phyloP scores from a whole-genome alignment of 2,329 filamentous ascomycete species.

The Paecilomyces sp. region DNA sequence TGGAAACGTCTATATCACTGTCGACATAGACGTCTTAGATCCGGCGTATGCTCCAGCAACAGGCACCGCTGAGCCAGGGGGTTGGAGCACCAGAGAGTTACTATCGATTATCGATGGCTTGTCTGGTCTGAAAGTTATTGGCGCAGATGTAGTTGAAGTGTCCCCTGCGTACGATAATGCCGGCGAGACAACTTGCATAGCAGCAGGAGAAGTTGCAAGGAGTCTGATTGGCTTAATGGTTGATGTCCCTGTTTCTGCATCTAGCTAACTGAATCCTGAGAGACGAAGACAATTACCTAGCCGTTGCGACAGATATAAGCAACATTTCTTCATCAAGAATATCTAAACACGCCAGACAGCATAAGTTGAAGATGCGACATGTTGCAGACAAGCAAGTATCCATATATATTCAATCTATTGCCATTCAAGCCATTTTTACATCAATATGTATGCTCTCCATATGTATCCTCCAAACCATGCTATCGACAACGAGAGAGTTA shows the following conservation, averaged over 20 bases:
- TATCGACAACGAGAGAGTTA: too few relatives aligned
- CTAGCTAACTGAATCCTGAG: not conserved
- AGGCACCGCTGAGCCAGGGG: slow-evolving; percentile 23
- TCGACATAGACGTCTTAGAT: slow-evolving; percentile 48
- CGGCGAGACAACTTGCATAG: slow-evolving; percentile 21
- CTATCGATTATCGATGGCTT: slow-evolving; percentile 20
- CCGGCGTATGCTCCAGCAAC: slow-evolving; percentile 20
- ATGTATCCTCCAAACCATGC: too few relatives aligned
- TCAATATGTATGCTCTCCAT: too few relatives aligned
- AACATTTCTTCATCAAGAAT: too few relatives aligned
- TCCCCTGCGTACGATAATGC: slow-evolving; percentile 22
- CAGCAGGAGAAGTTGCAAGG: slow-evolving; percentile 9
- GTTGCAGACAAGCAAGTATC: too few relatives aligned
- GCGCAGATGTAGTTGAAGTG: slow-evolving; percentile 24
- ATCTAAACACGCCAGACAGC: too few relatives aligned
- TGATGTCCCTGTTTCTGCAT: not conserved
- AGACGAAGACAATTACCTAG: not conserved
- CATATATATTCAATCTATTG: too few relatives aligned
- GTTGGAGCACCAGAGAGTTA: slow-evolving; percentile 25
- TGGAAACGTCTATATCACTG: slow-evolving; percentile 47
- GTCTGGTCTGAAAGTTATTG: slow-evolving; percentile 20
- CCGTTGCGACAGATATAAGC: too few relatives aligned
- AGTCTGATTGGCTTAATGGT: not conserved
- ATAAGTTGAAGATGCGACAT: too few relatives aligned
- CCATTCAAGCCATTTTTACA: too few relatives aligned